Evolutionary conservation across 2,329 filamentous ascomycete species (phyloP).

Genomic region (Podosphaera xanthii): DNA sequence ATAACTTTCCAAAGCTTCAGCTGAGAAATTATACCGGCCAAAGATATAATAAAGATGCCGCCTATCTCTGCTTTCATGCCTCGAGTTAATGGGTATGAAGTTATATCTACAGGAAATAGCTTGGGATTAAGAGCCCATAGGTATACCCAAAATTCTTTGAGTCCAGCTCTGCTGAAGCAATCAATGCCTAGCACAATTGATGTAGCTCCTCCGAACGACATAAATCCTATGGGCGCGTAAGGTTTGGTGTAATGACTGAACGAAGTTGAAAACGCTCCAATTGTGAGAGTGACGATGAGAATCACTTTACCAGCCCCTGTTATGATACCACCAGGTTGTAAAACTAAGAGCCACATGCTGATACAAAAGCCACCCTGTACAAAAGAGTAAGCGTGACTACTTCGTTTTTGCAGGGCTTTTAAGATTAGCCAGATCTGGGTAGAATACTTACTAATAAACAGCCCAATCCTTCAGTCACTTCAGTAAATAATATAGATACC

Average conservation of each 20-base stretch:
- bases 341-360: conserved; percentile 53
- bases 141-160: conserved; percentile 94
- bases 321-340: conserved; percentile 57
- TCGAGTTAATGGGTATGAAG: conserved; percentile 65
- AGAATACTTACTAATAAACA: conserved; percentile 19
- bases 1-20: conserved; percentile 69
- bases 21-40: conserved; percentile 64
- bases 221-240: conserved; percentile 53
- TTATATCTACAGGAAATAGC: conserved; percentile 54
- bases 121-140: conserved; percentile 64
- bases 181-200: conserved; percentile 66
- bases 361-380: conserved; percentile 14
- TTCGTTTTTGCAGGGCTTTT: neutral
- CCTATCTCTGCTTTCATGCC: conserved; percentile 74
- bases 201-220: conserved; percentile 65
- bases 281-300: conserved; percentile 52
- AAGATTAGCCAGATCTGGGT: no score
- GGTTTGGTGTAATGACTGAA: conserved; percentile 57
- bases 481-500: conserved; percentile 54
- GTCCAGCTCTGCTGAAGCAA: conserved; percentile 68
- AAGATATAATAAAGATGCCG: conserved; percentile 47
- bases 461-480: conserved; percentile 59
- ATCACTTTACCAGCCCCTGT: conserved; percentile 37
- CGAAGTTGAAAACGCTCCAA: conserved; percentile 48
- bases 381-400: neutral